A percentile compares a stretch with the other conserved stretches of the same genome.
Conservation (phyloP, 805 yeast species). For the Sugiyamaella valdiviana region DNA sequence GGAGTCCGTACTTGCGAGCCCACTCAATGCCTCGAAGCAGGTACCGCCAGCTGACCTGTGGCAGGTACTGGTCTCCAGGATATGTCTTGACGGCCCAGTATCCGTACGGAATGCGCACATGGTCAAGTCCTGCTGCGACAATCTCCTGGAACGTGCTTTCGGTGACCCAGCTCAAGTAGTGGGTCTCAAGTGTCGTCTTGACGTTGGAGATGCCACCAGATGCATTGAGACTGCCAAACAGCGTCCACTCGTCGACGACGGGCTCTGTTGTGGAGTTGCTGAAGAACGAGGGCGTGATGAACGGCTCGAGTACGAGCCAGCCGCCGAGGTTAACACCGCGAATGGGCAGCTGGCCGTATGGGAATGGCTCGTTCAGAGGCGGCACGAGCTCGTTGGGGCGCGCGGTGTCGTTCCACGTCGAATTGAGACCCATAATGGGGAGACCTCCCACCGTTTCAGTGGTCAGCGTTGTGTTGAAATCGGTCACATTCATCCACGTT, state of each 20-base stretch:
- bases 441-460: slow-evolving; percentile 31
- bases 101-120: slow-evolving; percentile 73
- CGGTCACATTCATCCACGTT: slow-evolving; percentile 31
- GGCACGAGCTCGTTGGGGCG: slow-evolving; percentile 28
- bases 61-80: slow-evolving; percentile 48
- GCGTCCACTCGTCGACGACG: slow-evolving; percentile 72
- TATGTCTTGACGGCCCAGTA: slow-evolving; percentile 65
- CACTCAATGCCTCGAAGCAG: slow-evolving; percentile 61
- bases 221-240: slow-evolving; percentile 37
- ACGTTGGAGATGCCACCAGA: slow-evolving; percentile 58
- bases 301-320: slow-evolving; percentile 83
- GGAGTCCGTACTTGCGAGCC: slow-evolving; percentile 54
- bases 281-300: slow-evolving; percentile 74
- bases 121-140: slow-evolving; percentile 56
- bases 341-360: slow-evolving; percentile 30
- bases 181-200: slow-evolving; percentile 42
- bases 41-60: slow-evolving; percentile 49
- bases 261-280: slow-evolving; percentile 27
- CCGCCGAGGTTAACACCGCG: slow-evolving; percentile 82
- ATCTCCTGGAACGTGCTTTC: slow-evolving; percentile 62
- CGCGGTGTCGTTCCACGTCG: slow-evolving; percentile 28
- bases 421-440: slow-evolving; percentile 32
- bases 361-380: slow-evolving; percentile 23
- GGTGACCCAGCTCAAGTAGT: slow-evolving; percentile 64
- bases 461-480: slow-evolving; percentile 33